phyloP scores from a whole-genome alignment of 345 rosid species.

The Arabidopsis arenosa region DNA sequence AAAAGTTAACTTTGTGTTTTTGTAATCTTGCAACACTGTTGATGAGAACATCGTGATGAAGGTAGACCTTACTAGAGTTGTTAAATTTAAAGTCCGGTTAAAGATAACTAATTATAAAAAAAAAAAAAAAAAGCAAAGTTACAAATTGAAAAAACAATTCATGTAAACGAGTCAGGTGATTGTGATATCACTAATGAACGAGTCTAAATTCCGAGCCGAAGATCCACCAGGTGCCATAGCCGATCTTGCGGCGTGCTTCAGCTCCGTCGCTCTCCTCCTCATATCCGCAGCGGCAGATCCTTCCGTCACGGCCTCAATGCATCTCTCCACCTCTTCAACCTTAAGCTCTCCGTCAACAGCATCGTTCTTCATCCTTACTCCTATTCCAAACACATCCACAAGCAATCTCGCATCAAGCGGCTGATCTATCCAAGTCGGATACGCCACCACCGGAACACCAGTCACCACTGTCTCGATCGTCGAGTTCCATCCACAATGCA shows the following conservation, averaged over 20 bases:
- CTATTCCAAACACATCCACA: constrained; percentile 54
- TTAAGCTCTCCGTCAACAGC: constrained; percentile 40
- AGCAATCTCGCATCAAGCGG: constrained; percentile 50
- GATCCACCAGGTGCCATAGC: constrained; percentile 54
- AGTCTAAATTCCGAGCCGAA: constrained; percentile 47
- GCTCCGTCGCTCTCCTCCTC: constrained; percentile 50
- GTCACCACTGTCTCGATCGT: constrained; percentile 52
- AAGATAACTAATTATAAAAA: no score
- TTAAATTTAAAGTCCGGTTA: no score
- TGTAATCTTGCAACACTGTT: no score
- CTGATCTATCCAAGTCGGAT: constrained; percentile 59
- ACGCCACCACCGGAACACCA: constrained; percentile 61
- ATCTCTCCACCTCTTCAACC: constrained; percentile 52
- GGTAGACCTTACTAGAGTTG: no score
- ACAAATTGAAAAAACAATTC: neutral
- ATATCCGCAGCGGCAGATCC: constrained; percentile 42
- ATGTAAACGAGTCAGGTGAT: neutral
- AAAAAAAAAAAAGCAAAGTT: neutral
- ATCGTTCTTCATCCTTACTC: constrained; percentile 51
- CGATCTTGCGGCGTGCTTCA: constrained; percentile 48
- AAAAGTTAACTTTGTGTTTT: no score
- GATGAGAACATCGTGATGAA: no score
- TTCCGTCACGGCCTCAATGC: constrained; percentile 49
- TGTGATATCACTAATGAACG: constrained; percentile 48
- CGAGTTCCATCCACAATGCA: constrained; percentile 76